Evolutionary conservation across 257 asterid species (phyloP).

Genomic region (Solanum bulbocastanum): DNA sequence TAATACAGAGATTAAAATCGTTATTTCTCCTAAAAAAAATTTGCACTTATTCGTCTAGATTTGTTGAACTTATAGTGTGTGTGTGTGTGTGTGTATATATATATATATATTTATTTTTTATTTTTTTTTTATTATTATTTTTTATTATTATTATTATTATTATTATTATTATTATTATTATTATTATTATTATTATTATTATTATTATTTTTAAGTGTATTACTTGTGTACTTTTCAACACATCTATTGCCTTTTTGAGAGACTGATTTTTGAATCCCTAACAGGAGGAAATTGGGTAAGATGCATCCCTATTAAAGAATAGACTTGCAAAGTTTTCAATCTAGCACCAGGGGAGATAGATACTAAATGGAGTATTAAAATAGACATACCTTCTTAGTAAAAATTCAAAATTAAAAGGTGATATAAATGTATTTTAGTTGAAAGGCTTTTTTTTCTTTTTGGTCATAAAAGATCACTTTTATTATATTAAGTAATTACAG

Average conservation of each 20-base stretch:
- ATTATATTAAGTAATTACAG: not conserved
- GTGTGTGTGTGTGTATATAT: too few relatives aligned
- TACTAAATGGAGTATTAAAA: not conserved
- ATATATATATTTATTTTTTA: too few relatives aligned
- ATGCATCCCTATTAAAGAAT: not conserved
- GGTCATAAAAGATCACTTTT: not conserved
- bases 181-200: too few relatives aligned
- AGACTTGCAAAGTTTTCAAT: not conserved
- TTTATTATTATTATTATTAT: too few relatives aligned
- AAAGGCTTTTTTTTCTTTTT: not conserved
- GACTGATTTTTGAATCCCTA: not conserved
- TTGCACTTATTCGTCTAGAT: not conserved
- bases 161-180: too few relatives aligned
- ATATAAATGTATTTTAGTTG: not conserved
- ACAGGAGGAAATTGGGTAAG: not conserved
- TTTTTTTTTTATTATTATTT: too few relatives aligned
- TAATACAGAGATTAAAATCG: too few relatives aligned
- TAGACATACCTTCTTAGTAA: not conserved
- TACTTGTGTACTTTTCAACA: not conserved
- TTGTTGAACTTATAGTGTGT: not conserved
- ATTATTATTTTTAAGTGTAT: too few relatives aligned
- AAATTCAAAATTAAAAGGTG: not conserved
- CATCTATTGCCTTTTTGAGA: not conserved
- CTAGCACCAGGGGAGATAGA: not conserved
- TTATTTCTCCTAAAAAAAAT: not conserved